Evolutionary conservation across 495 filamentous ascomycete genomes (phyloP), one percentile per base, ranked within the genome.

Genomic region (Hypoxylon intermedium): DNA sequence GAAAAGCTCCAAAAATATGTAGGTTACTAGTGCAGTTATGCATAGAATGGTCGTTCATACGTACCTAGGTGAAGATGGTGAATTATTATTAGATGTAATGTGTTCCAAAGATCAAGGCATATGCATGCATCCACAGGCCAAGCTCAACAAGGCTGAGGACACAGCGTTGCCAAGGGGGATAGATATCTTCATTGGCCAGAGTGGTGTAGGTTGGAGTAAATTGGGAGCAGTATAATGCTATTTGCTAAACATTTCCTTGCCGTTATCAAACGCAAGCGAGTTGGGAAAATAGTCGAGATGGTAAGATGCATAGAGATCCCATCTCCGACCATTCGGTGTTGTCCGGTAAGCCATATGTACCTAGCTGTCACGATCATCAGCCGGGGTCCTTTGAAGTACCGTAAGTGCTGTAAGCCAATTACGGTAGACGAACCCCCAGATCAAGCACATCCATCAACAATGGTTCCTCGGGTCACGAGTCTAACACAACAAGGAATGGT

Each of bases 81-180:
- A 53, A 37, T 28, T 42, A 12, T 3, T 13, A 40, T 43, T 50
- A 45, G 11, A 23, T 13, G 15, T 18, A 48, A 37, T 31, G 11
- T 24, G 53, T 46, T 15, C 20, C 19, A 5, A 48, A 40, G 40
- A 46, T 43, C 53, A 56, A 47, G 47, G 20, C 52, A 47, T 34
- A n/a, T n/a, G n/a, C n/a, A n/a, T n/a, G 7, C 24, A 26, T 26
- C 24, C 3, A 4, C 7, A 26, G 24, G 24, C 7, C 24, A 26
- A 26, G 24, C 24, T 26, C 4, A 26, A 26, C 7, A 7, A 26
- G 24, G 24, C 24, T 26, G 24, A 3, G 24, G 7, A 26, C 24
- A n/a, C n/a, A n/a, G n/a, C n/a, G n/a, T n/a, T n/a, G n/a, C n/a
- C n/a, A n/a, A n/a, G n/a, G n/a, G n/a, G n/a, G n/a, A n/a, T n/a